Evolutionary conservation across 495 filamentous ascomycete genomes (phyloP).

Genomic region (Lasiosphaeriaceae sp.): DNA sequence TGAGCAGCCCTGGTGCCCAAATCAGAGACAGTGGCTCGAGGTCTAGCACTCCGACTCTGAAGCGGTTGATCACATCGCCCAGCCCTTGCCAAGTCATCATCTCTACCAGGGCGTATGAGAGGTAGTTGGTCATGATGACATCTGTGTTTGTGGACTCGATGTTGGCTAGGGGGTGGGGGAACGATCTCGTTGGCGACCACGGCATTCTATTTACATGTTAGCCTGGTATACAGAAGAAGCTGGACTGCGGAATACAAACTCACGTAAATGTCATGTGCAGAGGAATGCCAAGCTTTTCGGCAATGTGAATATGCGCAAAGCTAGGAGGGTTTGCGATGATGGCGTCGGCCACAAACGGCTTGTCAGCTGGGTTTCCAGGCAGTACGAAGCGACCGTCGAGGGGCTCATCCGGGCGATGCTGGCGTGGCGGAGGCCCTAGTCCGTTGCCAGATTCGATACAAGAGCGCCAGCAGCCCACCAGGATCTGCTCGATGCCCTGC

Average conservation of each 20-base stretch:
- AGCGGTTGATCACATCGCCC: slow-evolving; percentile 64
- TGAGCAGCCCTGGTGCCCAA: slow-evolving; percentile 62
- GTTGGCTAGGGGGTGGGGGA: slow-evolving; percentile 68
- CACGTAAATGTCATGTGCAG: slow-evolving; percentile 62
- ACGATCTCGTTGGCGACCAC: slow-evolving; percentile 60
- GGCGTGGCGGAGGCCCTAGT: slow-evolving; percentile 14
- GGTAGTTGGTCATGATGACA: slow-evolving; percentile 60
- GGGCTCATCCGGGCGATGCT: slow-evolving; percentile 12
- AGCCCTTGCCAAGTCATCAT: slow-evolving; percentile 64
- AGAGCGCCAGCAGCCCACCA: slow-evolving; percentile 58
- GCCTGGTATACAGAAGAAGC: not conserved
- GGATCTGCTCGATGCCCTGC: slow-evolving; percentile 59
- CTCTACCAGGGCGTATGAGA: slow-evolving; percentile 67
- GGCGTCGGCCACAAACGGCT: slow-evolving; percentile 65
- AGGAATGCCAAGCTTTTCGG: slow-evolving; percentile 60
- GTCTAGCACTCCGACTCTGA: slow-evolving; percentile 54
- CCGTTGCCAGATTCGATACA: slow-evolving; percentile 53
- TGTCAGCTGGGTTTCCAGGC: slow-evolving; percentile 17
- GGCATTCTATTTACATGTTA: slow-evolving; percentile 35
- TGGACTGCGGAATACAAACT: not conserved
- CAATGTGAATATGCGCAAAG: slow-evolving; percentile 64
- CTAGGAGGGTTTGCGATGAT: slow-evolving; percentile 67
- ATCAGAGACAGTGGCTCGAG: slow-evolving; percentile 59
- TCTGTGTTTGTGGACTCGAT: slow-evolving; percentile 59
- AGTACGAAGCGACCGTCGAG: slow-evolving; percentile 18